Evolutionary conservation across 1,284 basidiomycete species (phyloP).

Genomic region (Ustilago esculenta): DNA sequence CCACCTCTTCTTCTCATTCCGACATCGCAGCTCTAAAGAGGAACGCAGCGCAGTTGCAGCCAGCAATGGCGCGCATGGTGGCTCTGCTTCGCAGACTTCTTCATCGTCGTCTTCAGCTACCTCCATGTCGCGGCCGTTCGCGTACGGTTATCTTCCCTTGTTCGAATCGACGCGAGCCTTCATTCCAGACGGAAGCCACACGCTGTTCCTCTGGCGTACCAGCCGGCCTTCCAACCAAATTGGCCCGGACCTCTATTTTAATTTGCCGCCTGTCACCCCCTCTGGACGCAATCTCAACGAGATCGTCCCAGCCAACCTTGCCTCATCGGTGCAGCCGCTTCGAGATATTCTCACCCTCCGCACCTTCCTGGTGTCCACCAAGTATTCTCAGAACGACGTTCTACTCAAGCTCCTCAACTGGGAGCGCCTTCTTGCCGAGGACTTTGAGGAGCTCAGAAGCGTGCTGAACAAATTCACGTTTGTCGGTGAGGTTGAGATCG

Average conservation of each 20-base stretch:
- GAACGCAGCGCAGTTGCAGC: slow-evolving; percentile 36
- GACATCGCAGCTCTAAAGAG: slow-evolving; percentile 75
- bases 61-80: slow-evolving; percentile 13
- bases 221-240: slow-evolving; percentile 45
- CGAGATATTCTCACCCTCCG: slow-evolving; percentile 83
- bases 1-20: slow-evolving; percentile 94
- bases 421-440: slow-evolving; percentile 71
- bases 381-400: slow-evolving; percentile 89
- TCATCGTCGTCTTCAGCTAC: slow-evolving; percentile 10
- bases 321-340: slow-evolving; percentile 56
- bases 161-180: slow-evolving; percentile 82
- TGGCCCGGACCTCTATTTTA: slow-evolving; percentile 74
- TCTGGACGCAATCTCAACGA: slow-evolving; percentile 71
- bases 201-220: slow-evolving; percentile 70
- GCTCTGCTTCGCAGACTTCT: slow-evolving; percentile 6
- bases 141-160: slow-evolving; percentile 89
- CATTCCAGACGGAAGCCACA: slow-evolving; percentile 89
- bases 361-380: slow-evolving; percentile 89
- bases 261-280: slow-evolving; percentile 75
- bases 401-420: slow-evolving; percentile 85
- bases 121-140: slow-evolving; percentile 75
- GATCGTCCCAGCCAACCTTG: slow-evolving; percentile 51
- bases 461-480: slow-evolving; percentile 88
- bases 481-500: slow-evolving; percentile 77
- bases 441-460: slow-evolving; percentile 75